Conservation (phyloP, 176 grass and related monocot species). For the Raddia distichophylla region DNA sequence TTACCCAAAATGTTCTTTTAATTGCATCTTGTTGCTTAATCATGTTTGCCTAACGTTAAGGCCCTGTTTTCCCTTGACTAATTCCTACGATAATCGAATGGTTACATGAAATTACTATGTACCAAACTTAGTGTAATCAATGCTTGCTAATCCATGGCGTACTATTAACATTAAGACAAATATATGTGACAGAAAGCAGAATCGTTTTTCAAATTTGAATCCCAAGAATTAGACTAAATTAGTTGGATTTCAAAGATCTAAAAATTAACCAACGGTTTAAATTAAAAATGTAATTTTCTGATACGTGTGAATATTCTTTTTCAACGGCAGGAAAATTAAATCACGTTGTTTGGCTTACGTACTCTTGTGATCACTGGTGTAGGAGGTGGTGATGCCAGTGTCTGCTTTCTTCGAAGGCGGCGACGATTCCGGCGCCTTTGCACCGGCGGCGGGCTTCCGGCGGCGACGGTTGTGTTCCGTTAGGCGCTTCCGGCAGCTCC, state of each 20-base stretch:
- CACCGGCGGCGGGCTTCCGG: constrained; percentile 46
- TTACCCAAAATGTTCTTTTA: not conserved
- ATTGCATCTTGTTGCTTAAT: not conserved
- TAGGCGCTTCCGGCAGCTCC: constrained; percentile 70
- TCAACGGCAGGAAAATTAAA: not conserved
- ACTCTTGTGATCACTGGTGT: constrained; percentile 39
- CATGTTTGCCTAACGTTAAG: not conserved
- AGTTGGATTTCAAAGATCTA: not conserved
- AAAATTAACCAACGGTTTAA: not conserved
- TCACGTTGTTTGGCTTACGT: constrained; percentile 21
- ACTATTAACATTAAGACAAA: too few relatives aligned
- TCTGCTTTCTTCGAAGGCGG: constrained; percentile 36
- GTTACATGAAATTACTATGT: too few relatives aligned
- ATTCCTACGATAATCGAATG: too few relatives aligned
- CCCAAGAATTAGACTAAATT: not conserved
- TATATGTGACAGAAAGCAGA: too few relatives aligned
- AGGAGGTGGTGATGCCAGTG: constrained; percentile 19
- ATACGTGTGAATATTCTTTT: not conserved
- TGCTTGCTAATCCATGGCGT: too few relatives aligned
- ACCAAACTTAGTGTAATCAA: not conserved
- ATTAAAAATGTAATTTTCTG: not conserved
- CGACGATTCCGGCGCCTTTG: constrained; percentile 6
- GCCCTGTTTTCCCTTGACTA: not conserved
- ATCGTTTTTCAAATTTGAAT: not conserved
- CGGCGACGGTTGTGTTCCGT: constrained; percentile 79